Percentiles rank a stretch among this genome's conserved stretches.
phyloP scores from a whole-genome alignment of 2,329 filamentous ascomycete genomes.

The Zymoseptoria passerinii region DNA sequence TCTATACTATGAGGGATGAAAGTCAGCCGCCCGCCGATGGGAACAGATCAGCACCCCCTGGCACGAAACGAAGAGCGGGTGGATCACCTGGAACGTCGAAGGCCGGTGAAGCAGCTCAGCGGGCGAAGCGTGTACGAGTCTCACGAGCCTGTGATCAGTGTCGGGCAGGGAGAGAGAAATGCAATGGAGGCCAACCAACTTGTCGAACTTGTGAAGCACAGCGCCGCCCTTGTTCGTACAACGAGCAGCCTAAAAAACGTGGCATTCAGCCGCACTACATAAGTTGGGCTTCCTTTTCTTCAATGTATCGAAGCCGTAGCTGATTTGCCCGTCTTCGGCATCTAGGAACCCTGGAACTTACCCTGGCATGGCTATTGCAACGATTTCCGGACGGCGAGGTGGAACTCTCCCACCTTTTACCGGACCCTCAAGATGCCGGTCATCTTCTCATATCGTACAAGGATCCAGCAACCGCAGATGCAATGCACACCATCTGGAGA shows the following conservation, averaged over 20 bases:
- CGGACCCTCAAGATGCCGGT: constrained; percentile 34
- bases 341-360: constrained; percentile 55
- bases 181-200: constrained; percentile 58
- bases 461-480: constrained; percentile 46
- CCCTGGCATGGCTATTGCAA: constrained; percentile 58
- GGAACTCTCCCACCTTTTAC: constrained; percentile 48
- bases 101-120: constrained; percentile 18
- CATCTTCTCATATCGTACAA: constrained; percentile 46
- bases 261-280: constrained; percentile 76
- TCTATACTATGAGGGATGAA: background rate
- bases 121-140: constrained; percentile 44
- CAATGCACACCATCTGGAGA: constrained; percentile 54
- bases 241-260: constrained; percentile 64
- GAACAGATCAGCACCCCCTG: background rate
- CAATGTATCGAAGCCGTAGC: too few species aligned
- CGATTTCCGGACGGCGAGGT: constrained; percentile 53
- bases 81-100: constrained; percentile 7
- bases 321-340: too few species aligned
- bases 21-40: constrained; percentile 1
- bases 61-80: constrained; percentile 9
- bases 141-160: constrained; percentile 35
- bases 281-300: too few species aligned
- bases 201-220: constrained; percentile 60
- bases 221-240: constrained; percentile 60
- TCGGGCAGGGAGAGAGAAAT: constrained; percentile 52